These are phyloP conservation scores for Flaveria sonorensis DNA, from an alignment of 129 eudicot genomes.

Conservation along the genomic window DNA sequence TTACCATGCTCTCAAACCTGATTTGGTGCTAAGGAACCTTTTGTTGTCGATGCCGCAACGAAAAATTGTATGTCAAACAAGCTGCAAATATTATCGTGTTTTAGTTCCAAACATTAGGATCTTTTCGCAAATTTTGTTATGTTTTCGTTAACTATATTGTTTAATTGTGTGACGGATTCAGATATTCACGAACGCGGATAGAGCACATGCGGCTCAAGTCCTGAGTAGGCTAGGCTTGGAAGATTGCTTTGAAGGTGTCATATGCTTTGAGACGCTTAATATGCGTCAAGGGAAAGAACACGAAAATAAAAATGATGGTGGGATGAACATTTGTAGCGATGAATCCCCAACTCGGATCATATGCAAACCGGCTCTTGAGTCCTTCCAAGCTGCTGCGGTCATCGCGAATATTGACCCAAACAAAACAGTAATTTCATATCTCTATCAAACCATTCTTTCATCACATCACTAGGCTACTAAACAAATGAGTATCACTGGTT, in stretches of 20 bases:
- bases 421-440: constrained; percentile 56
- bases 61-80: constrained; percentile 59
- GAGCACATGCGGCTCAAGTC: constrained; percentile 65
- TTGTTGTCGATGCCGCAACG: constrained; percentile 84
- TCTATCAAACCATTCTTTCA: neutral
- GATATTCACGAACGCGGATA: constrained; percentile 82
- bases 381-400: constrained; percentile 70
- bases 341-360: constrained; percentile 40
- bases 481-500: no score
- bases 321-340: neutral
- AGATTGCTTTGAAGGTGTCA: constrained; percentile 86
- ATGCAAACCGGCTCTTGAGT: constrained; percentile 82
- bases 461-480: no score
- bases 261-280: constrained; percentile 90
- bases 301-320: neutral
- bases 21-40: constrained; percentile 75
- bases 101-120: neutral
- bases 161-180: constrained; percentile 23
- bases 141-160: neutral
- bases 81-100: neutral
- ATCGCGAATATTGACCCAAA: constrained; percentile 72
- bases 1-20: constrained; percentile 76
- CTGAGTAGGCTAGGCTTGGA: constrained; percentile 68
- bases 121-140: no score
- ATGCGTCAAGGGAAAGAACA: constrained; percentile 28